phyloP scores from a whole-genome alignment of 2,329 filamentous ascomycete species.

The Scytalidium lignicola region DNA sequence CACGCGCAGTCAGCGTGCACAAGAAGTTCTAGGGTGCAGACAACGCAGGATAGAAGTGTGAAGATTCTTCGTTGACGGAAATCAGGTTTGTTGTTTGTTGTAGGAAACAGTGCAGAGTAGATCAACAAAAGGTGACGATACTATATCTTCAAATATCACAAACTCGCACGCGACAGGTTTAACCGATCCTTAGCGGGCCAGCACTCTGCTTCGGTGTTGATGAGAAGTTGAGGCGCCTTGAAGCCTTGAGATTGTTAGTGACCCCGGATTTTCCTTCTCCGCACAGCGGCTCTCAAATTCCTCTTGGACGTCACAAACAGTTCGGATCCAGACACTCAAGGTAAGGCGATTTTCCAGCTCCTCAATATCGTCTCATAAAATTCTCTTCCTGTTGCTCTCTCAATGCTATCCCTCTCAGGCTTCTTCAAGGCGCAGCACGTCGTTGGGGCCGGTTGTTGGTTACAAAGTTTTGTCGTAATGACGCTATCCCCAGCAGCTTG shows the following conservation, averaged over 20 bases:
- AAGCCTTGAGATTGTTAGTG: background rate
- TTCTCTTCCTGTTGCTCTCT: no score
- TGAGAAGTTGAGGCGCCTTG: background rate
- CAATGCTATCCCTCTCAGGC: no score
- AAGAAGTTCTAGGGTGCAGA: no score
- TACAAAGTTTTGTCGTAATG: background rate
- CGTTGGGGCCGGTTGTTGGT: background rate
- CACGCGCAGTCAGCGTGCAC: background rate
- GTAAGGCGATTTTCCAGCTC: background rate
- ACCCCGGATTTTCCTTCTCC: background rate
- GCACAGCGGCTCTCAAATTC: background rate
- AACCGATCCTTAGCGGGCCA: background rate
- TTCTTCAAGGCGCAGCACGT: constrained; percentile 14
- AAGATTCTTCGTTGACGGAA: background rate
- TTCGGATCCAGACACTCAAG: background rate
- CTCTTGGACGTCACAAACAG: background rate
- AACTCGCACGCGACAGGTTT: background rate
- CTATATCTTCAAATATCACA: background rate
- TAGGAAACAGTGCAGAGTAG: background rate
- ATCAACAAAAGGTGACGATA: background rate
- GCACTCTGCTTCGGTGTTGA: background rate
- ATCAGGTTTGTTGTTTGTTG: no score
- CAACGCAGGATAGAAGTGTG: background rate
- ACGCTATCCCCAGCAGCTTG: no score
- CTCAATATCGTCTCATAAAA: no score